Evolutionary conservation across 352 stramenopile genomes (phyloP).

Genomic region (Globisporangium irregulare): DNA sequence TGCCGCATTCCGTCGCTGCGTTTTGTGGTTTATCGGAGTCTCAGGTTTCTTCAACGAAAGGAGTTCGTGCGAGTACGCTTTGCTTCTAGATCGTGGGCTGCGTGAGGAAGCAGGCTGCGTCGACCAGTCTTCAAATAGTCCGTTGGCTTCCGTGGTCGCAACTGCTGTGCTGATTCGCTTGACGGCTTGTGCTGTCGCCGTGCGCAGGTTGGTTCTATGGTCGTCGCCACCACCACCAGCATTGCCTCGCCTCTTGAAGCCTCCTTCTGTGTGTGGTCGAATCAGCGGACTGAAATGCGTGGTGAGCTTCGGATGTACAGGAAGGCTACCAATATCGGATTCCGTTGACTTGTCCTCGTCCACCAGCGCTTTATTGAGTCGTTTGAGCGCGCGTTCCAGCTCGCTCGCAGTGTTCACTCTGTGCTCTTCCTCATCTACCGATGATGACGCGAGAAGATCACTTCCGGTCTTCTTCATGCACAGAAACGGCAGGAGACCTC

Average conservation of each 20-base stretch:
- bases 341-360: background rate
- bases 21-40: background rate
- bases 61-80: background rate
- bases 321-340: too few relatives aligned
- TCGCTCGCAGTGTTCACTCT: background rate
- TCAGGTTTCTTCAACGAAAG: background rate
- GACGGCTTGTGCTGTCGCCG: background rate
- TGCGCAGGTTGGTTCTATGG: background rate
- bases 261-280: background rate
- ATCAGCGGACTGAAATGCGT: background rate
- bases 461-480: background rate
- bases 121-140: background rate
- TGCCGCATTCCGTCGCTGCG: background rate
- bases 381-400: background rate
- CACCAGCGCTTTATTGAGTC: background rate
- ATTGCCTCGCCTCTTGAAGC: background rate
- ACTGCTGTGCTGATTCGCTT: slow-evolving; percentile 1
- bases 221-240: background rate
- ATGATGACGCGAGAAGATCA: too few relatives aligned
- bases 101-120: background rate
- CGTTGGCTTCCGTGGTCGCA: background rate
- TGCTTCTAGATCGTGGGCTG: background rate
- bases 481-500: background rate
- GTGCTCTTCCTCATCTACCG: background rate
- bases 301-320: too few relatives aligned